Evolutionary conservation across 176 grass and related monocot genomes (phyloP).

Genomic region (Lolium multiflorum): DNA sequence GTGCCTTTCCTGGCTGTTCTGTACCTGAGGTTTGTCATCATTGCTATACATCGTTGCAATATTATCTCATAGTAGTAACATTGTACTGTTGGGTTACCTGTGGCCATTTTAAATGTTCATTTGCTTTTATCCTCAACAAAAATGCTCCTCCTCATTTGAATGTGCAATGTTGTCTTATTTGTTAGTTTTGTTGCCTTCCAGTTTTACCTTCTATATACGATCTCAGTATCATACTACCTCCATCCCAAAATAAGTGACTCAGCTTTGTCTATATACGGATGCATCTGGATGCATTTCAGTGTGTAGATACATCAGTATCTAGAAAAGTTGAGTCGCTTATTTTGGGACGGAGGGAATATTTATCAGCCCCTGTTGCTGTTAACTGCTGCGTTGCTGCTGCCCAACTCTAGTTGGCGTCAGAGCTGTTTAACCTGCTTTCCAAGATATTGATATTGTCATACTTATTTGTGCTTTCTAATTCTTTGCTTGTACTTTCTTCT

Average conservation of each 20-base stretch:
- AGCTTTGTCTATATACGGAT: too few relatives aligned
- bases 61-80: background rate
- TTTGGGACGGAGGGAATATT: background rate
- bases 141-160: constrained; percentile 25
- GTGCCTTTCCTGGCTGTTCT: constrained; percentile 89
- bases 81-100: constrained; percentile 10
- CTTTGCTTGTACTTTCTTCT: background rate
- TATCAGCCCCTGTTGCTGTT: constrained; percentile 1
- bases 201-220: constrained; percentile 3
- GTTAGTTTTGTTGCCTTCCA: background rate
- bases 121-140: constrained; percentile 29
- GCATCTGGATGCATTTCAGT: too few relatives aligned
- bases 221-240: background rate
- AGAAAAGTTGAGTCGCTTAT: too few relatives aligned
- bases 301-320: too few relatives aligned
- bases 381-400: background rate
- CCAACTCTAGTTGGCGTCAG: background rate
- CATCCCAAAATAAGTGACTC: too few relatives aligned
- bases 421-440: constrained; percentile 12
- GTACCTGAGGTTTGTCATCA: constrained; percentile 72
- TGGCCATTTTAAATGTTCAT: constrained; percentile 18
- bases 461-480: constrained; percentile 12
- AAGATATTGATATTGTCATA: constrained; percentile 1
- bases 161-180: background rate
- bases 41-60: constrained; percentile 22